These are phyloP conservation scores for Mortierella sp. DNA, from an alignment of 371 early-diverging fungal species.

Conservation along the genomic window DNA sequence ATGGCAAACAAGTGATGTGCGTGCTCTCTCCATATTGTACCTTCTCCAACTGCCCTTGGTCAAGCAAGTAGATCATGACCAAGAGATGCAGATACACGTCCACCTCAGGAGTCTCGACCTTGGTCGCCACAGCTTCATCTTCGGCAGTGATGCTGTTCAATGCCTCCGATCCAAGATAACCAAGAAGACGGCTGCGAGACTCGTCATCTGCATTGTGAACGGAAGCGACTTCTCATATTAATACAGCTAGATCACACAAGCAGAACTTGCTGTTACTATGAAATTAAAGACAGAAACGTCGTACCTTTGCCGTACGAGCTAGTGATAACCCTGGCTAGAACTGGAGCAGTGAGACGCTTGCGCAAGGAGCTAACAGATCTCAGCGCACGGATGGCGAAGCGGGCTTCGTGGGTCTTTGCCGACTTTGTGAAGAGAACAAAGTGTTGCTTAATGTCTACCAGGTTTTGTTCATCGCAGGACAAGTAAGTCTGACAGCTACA, in stretches of 20 bases:
- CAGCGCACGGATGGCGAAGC: conserved; percentile 90
- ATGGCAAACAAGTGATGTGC: too few relatives aligned
- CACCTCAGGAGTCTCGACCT: conserved; percentile 83
- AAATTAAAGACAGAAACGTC: not conserved
- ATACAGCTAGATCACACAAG: too few relatives aligned
- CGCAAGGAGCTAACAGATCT: conserved; percentile 85
- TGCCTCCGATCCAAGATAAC: conserved; percentile 53
- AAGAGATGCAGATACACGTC: conserved; percentile 87
- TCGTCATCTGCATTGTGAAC: conserved; percentile 33
- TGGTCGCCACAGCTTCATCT: conserved; percentile 46
- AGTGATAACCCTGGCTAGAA: conserved; percentile 72
- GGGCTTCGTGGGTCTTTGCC: conserved; percentile 84
- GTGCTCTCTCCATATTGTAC: conserved; percentile 48
- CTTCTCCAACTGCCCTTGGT: conserved; percentile 77
- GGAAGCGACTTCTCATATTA: not conserved
- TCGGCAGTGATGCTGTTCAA: conserved; percentile 63
- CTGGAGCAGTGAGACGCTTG: conserved; percentile 76
- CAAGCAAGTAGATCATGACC: conserved; percentile 84
- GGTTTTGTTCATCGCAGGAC: too few relatives aligned
- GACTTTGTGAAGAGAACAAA: conserved; percentile 84
- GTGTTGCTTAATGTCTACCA: conserved; percentile 86
- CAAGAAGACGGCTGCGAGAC: conserved; percentile 55
- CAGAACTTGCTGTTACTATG: too few relatives aligned
- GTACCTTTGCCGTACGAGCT: conserved; percentile 74
- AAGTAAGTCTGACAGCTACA: too few relatives aligned